Percentiles rank a stretch among this genome's conserved stretches.
Evolutionary conservation across 2,329 filamentous ascomycete genomes (phyloP).

Genomic region (Nemania bipapillata): DNA sequence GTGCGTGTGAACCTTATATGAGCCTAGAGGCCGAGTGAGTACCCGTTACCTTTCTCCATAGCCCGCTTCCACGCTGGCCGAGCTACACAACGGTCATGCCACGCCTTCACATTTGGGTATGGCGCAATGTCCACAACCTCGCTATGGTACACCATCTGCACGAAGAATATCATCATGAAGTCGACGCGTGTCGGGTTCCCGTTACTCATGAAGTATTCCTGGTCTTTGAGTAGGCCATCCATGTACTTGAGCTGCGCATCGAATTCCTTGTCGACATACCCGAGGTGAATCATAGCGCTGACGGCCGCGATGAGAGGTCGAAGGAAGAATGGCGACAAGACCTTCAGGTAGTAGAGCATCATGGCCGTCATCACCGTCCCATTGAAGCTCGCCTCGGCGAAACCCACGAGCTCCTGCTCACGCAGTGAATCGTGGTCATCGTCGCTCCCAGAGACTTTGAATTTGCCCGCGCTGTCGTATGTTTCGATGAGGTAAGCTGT

Average conservation of each 20-base stretch:
- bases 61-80: conserved; percentile 40
- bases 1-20: too few relatives aligned
- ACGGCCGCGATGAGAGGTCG: conserved; percentile 30
- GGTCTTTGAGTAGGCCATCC: conserved; percentile 26
- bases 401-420: conserved; percentile 40
- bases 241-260: conserved; percentile 35
- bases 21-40: conserved; percentile 16
- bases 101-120: conserved; percentile 40
- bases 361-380: conserved; percentile 27
- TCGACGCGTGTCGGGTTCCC: conserved; percentile 38
- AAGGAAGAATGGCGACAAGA: conserved; percentile 37
- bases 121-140: conserved; percentile 36
- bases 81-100: conserved; percentile 36
- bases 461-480: conserved; percentile 38
- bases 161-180: conserved; percentile 39
- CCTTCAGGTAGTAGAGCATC: conserved; percentile 27
- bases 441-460: conserved; percentile 32
- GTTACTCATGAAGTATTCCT: conserved; percentile 38
- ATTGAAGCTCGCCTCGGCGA: conserved; percentile 33
- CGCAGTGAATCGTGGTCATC: conserved; percentile 35
- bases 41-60: conserved; percentile 42
- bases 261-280: conserved; percentile 38
- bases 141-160: conserved; percentile 27
- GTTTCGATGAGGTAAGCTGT: conserved; percentile 41
- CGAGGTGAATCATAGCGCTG: conserved; percentile 31